A percentile compares a stretch with the other conserved stretches of the same genome.
Conservation (phyloP, 306 rosid genomes). For the Argentina anserina region DNA sequence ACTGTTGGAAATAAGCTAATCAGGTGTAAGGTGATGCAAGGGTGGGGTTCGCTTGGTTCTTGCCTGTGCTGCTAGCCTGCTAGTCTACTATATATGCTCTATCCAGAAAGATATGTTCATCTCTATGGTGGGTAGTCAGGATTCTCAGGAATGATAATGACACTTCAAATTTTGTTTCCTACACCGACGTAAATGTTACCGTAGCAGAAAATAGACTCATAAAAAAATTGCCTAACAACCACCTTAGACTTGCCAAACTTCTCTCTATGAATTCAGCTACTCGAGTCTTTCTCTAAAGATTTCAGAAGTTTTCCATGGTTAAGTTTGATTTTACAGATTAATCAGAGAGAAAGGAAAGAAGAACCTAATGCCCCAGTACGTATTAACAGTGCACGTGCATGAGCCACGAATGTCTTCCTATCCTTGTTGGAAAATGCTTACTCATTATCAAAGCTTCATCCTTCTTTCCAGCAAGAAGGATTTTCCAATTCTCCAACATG, state of each 20-base stretch:
- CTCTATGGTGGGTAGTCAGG: neutral
- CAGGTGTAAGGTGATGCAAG: neutral
- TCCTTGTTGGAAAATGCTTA: neutral
- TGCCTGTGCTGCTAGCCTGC: conserved; percentile 1
- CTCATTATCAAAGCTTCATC: neutral
- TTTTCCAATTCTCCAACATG: conserved; percentile 15
- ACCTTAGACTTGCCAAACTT: neutral
- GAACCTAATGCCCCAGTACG: neutral
- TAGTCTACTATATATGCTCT: neutral
- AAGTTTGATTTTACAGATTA: neutral
- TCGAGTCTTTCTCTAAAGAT: neutral
- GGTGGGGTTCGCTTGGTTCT: neutral
- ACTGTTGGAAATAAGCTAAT: neutral
- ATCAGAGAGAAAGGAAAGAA: neutral
- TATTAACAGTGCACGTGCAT: neutral
- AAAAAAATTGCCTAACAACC: neutral
- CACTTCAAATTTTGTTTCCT: neutral
- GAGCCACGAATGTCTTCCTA: neutral
- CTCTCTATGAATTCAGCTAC: neutral
- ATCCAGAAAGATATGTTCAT: neutral
- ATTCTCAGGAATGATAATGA: neutral
- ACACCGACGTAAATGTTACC: neutral
- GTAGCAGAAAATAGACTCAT: neutral
- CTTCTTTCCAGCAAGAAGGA: conserved; percentile 8
- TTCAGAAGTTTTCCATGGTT: neutral